Base-by-base conservation (phyloP, 768 basidiomycete species). In the Calocera cornea region DNA sequence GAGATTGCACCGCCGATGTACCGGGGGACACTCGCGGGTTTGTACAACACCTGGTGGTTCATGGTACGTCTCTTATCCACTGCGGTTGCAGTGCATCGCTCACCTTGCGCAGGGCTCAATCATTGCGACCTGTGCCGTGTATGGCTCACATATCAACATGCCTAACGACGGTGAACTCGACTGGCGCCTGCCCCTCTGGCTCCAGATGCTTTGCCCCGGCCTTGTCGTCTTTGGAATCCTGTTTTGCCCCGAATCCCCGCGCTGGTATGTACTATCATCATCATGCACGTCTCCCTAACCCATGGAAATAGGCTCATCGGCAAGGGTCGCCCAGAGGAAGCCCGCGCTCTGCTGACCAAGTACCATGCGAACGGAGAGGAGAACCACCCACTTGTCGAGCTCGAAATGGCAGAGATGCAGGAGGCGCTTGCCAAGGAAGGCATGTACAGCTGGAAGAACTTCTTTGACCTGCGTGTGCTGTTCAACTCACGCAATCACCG, bases 321-420 rank as follows among this genome's bases (percentile, higher is more conserved):
- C 1, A 82, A 81, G 64, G 84, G 85, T 27, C 80, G 84, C 14
- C 73, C 73, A 0, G 78, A 78, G 0, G 83, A 85, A 68, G 84
- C 84, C 0, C 73, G 75, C 65, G 75, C 72, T 0, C 78, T 83
- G 47, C 77, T 86, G 22, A 79, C 75, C 19, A 84, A 83, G 67
- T 86, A 86, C 65, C 86, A 86, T 69, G 85, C 83, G 0, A 85
- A 86, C 66, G 84, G 85, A 1, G 47, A 54, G 63, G 34, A 41
- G 31, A 33, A 60, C 31, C 54, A 60, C 54, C 54, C 54, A 22
- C 54, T 60, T 31, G 54, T 60, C 2, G 54, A 60, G 54, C 54
- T 60, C 54, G 54, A 60, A 27, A 60, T 60, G 54, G 14, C 11
- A 7, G 54, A 60, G 19, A 60, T 60, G 54, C 7, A 27, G 31